Conservation (phyloP, 306 rosid genomes). For the Fagus crenata region DNA sequence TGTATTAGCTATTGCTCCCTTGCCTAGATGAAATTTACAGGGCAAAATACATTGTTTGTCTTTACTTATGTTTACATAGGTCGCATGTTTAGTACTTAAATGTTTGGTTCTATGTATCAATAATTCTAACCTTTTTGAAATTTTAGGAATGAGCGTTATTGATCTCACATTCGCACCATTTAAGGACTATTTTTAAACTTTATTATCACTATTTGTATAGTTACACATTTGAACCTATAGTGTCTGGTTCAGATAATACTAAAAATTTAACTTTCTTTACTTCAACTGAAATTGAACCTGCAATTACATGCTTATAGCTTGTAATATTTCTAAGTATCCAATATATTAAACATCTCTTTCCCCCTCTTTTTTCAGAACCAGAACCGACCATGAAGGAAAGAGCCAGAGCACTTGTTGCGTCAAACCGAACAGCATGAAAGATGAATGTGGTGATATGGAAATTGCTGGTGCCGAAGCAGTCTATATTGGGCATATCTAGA, state of each 20-base stretch:
- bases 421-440: slow-evolving; percentile 41
- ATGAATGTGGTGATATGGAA: background rate
- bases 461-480: background rate
- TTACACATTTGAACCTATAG: too few species aligned
- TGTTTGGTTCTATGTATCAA: too few species aligned
- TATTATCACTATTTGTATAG: too few species aligned
- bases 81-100: too few species aligned
- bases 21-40: too few species aligned
- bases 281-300: background rate
- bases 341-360: background rate
- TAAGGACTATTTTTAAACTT: too few species aligned
- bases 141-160: too few species aligned
- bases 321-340: background rate
- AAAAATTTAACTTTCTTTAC: background rate
- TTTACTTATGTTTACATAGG: too few species aligned
- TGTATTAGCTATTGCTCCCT: too few species aligned
- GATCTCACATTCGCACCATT: too few species aligned
- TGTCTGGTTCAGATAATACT: background rate
- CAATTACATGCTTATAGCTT: background rate
- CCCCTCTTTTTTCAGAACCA: slow-evolving; percentile 47
- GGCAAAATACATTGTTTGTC: too few species aligned
- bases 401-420: slow-evolving; percentile 29
- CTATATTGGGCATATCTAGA: background rate
- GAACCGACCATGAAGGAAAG: slow-evolving; percentile 45
- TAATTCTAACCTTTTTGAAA: too few species aligned